phyloP scores from a whole-genome alignment of 2,329 filamentous ascomycete species.

The Exophiala aquamarina region DNA sequence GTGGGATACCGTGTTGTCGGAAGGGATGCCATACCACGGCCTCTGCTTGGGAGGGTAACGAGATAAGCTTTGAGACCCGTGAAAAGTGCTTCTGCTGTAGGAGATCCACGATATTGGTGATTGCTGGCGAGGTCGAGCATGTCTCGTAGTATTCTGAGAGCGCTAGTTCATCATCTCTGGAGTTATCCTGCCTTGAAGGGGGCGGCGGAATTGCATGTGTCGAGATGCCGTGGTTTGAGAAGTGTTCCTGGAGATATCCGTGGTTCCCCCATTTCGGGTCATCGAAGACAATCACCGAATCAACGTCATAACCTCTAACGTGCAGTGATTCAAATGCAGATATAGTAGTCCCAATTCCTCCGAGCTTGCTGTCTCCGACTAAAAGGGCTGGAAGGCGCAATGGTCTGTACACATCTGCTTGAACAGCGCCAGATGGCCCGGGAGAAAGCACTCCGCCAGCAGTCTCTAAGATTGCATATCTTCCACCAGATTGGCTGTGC shows the following conservation, averaged over 20 bases:
- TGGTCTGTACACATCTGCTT: conserved; percentile 75
- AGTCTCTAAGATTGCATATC: conserved; percentile 68
- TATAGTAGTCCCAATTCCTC: conserved; percentile 78
- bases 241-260: conserved; percentile 67
- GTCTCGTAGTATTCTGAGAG: conserved; percentile 66
- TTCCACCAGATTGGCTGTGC: conserved; percentile 30
- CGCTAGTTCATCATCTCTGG: conserved; percentile 51
- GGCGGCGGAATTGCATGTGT: conserved; percentile 61
- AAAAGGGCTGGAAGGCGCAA: conserved; percentile 72
- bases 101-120: conserved; percentile 49
- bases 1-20: conserved; percentile 69
- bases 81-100: conserved; percentile 56
- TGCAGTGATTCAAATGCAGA: conserved; percentile 76
- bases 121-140: conserved; percentile 39
- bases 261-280: conserved; percentile 68
- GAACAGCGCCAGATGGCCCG: conserved; percentile 70
- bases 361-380: conserved; percentile 72
- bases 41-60: conserved; percentile 62
- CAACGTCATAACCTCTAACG: conserved; percentile 76
- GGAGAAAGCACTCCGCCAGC: conserved; percentile 82
- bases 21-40: conserved; percentile 81
- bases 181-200: conserved; percentile 47
- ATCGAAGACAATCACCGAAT: conserved; percentile 67
- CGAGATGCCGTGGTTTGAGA: conserved; percentile 58
- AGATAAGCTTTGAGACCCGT: conserved; percentile 60